Base-by-base conservation (phyloP, 108 stramenopile species). In the Cyclotella kingstonii region DNA sequence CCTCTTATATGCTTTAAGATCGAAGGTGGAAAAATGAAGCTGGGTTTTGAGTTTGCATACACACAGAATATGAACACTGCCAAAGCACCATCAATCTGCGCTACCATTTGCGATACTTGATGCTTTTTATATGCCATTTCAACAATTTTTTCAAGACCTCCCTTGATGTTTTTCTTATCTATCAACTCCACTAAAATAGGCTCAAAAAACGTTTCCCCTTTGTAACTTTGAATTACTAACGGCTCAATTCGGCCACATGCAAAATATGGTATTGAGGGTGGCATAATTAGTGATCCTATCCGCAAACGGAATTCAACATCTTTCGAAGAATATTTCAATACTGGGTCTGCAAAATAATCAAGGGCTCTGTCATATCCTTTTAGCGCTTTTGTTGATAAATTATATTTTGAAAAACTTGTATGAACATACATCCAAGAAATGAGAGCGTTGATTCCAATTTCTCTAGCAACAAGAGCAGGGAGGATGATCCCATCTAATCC, bases 51-150 rank as follows among this genome's bases (percentile, higher is more conserved):
- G 17, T 70, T 30, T 8, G 70, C 78, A 23, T 39, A 41, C n/a
- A 84, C 15, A 2, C 85, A 47, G 10, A 75, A 36, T 31, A 92
- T 43, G 54, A 85, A 85, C 0, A 84, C 31, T 7, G 85, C 80
- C 44, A 89, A 34, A 0, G 82, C 28, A 14, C 87, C 90, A 45
- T 89, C 90, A 5, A 81, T 73, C 42, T 80, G 84, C 19, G 85
- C 62, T n/a, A 84, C 70, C 17, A 74, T 42, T 34, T 64, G 73
- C 0, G 82, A 70, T 0, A 81, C 63, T 15, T 66, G 57, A 55
- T 86, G 80, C 54, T 85, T 91, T 58, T 84, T 89, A 46, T 61
- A 66, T 0, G 82, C 78, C 9, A 66, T 57, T 35, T 87, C 87
- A 27, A 92, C 55, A 3, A 87, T 62, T 4, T 60, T 38, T 61